Percentiles rank a stretch among this genome's conserved stretches.
Evolutionary conservation across 768 basidiomycete genomes (phyloP).

Genomic region (Collybiopsis confluens): DNA sequence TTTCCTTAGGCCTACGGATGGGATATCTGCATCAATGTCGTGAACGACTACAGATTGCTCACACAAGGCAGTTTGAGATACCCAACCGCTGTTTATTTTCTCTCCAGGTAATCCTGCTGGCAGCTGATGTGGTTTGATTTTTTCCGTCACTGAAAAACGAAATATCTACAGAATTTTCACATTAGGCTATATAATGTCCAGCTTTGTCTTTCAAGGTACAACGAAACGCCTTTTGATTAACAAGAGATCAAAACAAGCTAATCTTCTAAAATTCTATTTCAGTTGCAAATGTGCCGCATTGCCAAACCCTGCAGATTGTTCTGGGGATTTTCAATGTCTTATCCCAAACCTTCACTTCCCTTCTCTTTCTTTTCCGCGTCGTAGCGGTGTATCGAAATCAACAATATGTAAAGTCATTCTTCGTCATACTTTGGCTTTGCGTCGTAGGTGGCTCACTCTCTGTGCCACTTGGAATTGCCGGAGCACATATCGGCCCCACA

Average conservation of each 20-base stretch:
- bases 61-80: constrained; percentile 12
- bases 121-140: not conserved
- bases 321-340: constrained; percentile 14
- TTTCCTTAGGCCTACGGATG: constrained; percentile 21
- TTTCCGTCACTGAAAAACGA: not conserved
- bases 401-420: constrained; percentile 17
- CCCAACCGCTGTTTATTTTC: constrained; percentile 20
- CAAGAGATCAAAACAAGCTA: not conserved
- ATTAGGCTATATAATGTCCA: constrained; percentile 11
- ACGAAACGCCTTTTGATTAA: not conserved
- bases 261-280: not conserved
- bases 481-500: constrained; percentile 17
- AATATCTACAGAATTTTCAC: constrained; percentile 9
- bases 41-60: constrained; percentile 18
- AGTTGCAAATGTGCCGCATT: not conserved
- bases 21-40: constrained; percentile 23
- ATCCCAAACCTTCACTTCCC: constrained; percentile 15
- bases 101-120: constrained; percentile 13
- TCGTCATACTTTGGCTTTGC: constrained; percentile 25
- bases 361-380: constrained; percentile 27
- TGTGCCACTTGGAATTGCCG: constrained; percentile 19
- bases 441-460: constrained; percentile 22
- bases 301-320: not conserved
- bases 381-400: constrained; percentile 20
- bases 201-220: constrained; percentile 18